Base-by-base conservation (phyloP, 106 monocot genomes). In the Triglochin maritima region DNA sequence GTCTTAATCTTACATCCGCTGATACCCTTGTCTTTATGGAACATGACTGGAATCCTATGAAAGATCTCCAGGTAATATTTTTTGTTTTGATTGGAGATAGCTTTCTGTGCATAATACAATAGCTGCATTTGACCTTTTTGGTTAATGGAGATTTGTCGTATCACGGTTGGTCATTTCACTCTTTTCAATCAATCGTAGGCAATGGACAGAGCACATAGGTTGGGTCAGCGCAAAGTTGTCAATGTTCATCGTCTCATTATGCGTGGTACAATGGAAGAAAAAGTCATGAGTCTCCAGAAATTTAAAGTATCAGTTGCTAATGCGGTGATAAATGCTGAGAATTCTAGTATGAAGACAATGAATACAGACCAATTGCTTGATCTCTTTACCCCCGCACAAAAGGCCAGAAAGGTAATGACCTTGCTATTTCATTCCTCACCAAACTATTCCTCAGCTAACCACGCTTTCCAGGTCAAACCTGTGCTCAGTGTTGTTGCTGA, bases 11-110 rank as follows among this genome's bases (percentile, higher is more conserved):
- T 70, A 90, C 95, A 16, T 90, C 95, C 42, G 95, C 95, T 75
- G 90, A 96, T 76, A 96, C 95, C 49, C 50, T 96, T 60, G 81
- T 96, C 71, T 96, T 96, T 56, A 84, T 96, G 95, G 90, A 96
- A 75, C 95, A 96, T 83, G 95, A 96, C 57, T 96, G 95, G 95
- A 96, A 96, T 74, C 95, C 95, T 72, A 96, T 96, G 95, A 96
- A 81, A 71, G 95, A 96, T 81, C 95, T 74, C 47, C 95, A 96
- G 85, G 95, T 90, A 69, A 45, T 62, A 50, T 7, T 66, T 66
- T 50, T 13, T 49, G 62, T 62, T 16, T 12, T 6, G 5, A 9
- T 12, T 12, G 55, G 55, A 55, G 10, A 1, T 55, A 9, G 14
- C 2, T 55, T 12, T 55, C 13, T 12, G 42, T 60, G 17, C 43